Conservation (phyloP, 78 protist genomes). For the Guillardia theta region DNA sequence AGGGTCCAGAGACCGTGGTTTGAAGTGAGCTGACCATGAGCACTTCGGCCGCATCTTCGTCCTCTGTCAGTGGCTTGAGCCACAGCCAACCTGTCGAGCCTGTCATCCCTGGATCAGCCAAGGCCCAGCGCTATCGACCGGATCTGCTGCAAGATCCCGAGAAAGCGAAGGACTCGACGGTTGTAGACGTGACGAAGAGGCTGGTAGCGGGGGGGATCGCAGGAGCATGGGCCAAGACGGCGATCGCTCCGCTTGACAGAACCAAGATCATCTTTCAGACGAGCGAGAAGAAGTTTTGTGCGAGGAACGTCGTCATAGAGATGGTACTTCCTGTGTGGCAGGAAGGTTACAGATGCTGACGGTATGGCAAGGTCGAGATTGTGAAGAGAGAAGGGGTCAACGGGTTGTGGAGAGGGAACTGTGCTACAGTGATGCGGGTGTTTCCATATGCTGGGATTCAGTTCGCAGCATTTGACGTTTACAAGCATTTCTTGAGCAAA, state of each 20-base stretch:
- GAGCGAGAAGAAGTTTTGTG: background rate
- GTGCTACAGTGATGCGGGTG: conserved; percentile 71
- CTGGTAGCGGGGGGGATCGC: conserved; percentile 2
- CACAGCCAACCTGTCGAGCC: too few relatives aligned
- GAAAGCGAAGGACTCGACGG: background rate
- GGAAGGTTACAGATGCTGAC: background rate
- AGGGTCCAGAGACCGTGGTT: too few relatives aligned
- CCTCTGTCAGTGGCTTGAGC: too few relatives aligned
- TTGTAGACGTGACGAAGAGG: background rate
- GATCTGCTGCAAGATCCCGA: background rate
- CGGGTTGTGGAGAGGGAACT: conserved; percentile 78
- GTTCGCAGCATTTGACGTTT: background rate
- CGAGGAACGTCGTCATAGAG: background rate
- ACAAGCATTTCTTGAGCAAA: background rate
- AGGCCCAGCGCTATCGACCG: background rate
- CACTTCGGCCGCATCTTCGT: too few relatives aligned
- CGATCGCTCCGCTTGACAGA: background rate
- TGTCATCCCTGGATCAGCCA: too few relatives aligned
- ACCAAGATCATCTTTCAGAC: conserved; percentile 11
- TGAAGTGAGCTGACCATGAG: too few relatives aligned
- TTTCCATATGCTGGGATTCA: conserved; percentile 77
- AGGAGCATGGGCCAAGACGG: background rate
- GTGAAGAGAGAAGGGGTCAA: conserved; percentile 62
- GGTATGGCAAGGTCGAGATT: conserved; percentile 41
- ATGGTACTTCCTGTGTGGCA: background rate